A percentile compares a stretch with the other conserved stretches of the same genome.
Evolutionary conservation across 1,284 basidiomycete species (phyloP).

Genomic region (Cryptococcus sp.): DNA sequence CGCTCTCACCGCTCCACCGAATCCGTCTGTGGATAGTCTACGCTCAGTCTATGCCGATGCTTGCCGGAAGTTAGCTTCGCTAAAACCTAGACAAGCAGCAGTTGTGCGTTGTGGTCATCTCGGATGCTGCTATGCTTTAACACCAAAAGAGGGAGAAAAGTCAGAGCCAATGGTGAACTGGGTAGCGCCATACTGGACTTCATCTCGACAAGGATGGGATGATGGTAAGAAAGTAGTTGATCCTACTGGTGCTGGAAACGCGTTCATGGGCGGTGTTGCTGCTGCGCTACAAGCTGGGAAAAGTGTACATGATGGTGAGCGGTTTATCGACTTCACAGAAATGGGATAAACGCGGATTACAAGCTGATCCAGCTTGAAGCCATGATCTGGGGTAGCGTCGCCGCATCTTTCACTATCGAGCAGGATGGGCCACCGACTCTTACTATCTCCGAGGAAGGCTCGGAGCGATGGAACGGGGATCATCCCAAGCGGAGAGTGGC

Average conservation of each 20-base stretch:
- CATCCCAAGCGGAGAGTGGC: constrained; percentile 11
- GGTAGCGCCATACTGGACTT: constrained; percentile 36
- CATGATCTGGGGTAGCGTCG: constrained; percentile 45
- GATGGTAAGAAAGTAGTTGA: constrained; percentile 34
- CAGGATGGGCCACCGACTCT: constrained; percentile 45
- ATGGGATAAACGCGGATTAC: neutral
- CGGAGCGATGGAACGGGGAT: constrained; percentile 19
- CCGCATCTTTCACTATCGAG: constrained; percentile 47
- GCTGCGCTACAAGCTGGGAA: constrained; percentile 40
- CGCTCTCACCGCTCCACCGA: constrained; percentile 11
- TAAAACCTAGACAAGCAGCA: constrained; percentile 26
- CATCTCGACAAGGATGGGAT: constrained; percentile 12
- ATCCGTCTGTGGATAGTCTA: constrained; percentile 7
- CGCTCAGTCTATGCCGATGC: constrained; percentile 1
- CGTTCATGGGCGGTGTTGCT: constrained; percentile 48
- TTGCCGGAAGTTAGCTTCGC: constrained; percentile 14
- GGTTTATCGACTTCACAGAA: neutral
- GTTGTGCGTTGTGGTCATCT: constrained; percentile 34
- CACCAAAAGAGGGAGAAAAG: constrained; percentile 3
- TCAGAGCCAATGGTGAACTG: constrained; percentile 23
- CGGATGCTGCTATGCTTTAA: constrained; percentile 32
- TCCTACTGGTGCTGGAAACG: constrained; percentile 51
- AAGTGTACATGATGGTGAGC: constrained; percentile 39
- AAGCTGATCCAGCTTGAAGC: constrained; percentile 21
- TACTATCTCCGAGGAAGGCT: constrained; percentile 10